phyloP scores from a whole-genome alignment of 2,329 filamentous ascomycete genomes.

The Volutella citrinella region DNA sequence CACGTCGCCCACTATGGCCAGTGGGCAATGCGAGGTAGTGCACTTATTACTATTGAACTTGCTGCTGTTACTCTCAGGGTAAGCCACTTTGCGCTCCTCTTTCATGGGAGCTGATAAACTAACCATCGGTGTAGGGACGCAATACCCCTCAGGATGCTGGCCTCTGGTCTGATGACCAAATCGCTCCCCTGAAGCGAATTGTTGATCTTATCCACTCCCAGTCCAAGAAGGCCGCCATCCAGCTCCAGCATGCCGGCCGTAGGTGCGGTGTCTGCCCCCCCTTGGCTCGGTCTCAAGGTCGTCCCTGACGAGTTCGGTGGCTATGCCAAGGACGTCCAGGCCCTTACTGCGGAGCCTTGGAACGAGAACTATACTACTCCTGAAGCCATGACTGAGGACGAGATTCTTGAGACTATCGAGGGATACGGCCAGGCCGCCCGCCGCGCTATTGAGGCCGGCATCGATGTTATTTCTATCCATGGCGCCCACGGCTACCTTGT shows the following conservation, averaged over 20 bases:
- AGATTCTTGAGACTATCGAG: constrained; percentile 61
- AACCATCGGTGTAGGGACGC: no score
- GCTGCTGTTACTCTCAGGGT: no score
- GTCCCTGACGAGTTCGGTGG: constrained; percentile 44
- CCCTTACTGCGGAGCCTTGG: constrained; percentile 47
- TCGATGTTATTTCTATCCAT: constrained; percentile 71
- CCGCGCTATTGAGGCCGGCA: constrained; percentile 60
- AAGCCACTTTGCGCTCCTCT: no score
- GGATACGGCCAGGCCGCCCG: constrained; percentile 53
- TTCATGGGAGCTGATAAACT: no score
- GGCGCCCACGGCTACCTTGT: constrained; percentile 75
- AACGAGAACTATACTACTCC: constrained; percentile 54
- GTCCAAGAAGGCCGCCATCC: constrained; percentile 3
- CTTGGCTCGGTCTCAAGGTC: constrained; percentile 60
- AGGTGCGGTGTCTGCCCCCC: constrained; percentile 1
- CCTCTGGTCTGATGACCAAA: constrained; percentile 6
- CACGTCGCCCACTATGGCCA: no score
- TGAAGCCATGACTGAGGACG: constrained; percentile 59
- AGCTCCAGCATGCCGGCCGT: constrained; percentile 4
- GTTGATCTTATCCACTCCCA: constrained; percentile 4
- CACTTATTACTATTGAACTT: no score
- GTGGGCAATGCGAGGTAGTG: no score
- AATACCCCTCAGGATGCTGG: constrained; percentile 8
- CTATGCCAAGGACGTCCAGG: constrained; percentile 49
- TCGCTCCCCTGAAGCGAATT: constrained; percentile 3